Evolutionary conservation across 306 rosid species (phyloP).

Genomic region (Mimosa pudica): DNA sequence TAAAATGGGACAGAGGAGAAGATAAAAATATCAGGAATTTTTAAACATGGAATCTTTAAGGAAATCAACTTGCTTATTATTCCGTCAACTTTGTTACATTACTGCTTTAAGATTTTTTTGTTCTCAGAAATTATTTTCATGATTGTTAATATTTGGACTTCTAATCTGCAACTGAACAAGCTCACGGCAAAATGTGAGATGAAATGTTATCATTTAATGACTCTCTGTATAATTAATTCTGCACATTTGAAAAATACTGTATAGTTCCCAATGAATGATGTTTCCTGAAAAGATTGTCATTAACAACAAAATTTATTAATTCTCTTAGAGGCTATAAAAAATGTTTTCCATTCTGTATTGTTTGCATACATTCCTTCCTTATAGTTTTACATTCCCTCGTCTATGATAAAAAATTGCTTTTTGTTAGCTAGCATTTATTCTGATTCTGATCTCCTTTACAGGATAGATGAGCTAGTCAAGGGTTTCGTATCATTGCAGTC

Average conservation of each 20-base stretch:
- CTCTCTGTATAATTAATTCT: not conserved
- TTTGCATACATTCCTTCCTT: not conserved
- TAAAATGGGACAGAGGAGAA: too few species aligned
- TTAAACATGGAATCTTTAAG: too few species aligned
- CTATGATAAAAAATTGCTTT: not conserved
- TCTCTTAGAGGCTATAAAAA: slow-evolving; percentile 10
- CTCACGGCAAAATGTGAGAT: not conserved
- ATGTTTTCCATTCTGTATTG: not conserved
- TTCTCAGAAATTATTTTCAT: slow-evolving; percentile 3
- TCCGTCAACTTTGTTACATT: too few species aligned
- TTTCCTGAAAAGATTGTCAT: not conserved
- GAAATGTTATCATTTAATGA: not conserved
- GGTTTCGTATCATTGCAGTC: slow-evolving; percentile 48
- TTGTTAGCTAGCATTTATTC: not conserved
- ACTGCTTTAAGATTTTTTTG: not conserved
- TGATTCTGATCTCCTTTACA: slow-evolving; percentile 44
- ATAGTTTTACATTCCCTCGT: not conserved
- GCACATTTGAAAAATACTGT: not conserved
- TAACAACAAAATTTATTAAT: not conserved
- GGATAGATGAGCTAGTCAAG: slow-evolving; percentile 67
- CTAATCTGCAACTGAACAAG: not conserved
- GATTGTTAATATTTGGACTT: not conserved
- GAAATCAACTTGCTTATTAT: too few species aligned
- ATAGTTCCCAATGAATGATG: not conserved
- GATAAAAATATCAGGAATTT: too few species aligned